phyloP scores from a whole-genome alignment of 73 alveolate genomes.

The Symbiodinium pilosum region DNA sequence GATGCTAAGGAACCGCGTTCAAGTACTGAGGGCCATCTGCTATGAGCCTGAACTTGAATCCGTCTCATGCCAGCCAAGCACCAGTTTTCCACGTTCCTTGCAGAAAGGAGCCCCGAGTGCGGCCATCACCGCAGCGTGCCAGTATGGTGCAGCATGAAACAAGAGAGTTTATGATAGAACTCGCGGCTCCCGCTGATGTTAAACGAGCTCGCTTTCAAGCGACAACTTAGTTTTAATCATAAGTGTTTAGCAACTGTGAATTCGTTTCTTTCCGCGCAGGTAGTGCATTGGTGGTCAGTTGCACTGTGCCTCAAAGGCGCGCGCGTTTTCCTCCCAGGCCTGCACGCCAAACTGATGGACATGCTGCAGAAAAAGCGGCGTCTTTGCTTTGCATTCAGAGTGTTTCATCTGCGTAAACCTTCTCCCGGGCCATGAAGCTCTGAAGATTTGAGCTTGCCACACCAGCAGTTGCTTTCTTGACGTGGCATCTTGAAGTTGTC shows the following conservation, averaged over 20 bases:
- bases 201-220: not conserved
- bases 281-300: not conserved
- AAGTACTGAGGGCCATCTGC: slow-evolving; percentile 35
- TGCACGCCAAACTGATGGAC: not conserved
- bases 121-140: too few species aligned
- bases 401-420: too few species aligned
- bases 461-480: too few species aligned
- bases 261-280: slow-evolving; percentile 1
- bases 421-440: too few species aligned
- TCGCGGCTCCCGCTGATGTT: too few species aligned
- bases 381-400: not conserved
- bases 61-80: not conserved
- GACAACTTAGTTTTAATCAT: too few species aligned
- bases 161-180: too few species aligned
- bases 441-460: too few species aligned
- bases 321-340: not conserved
- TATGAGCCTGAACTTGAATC: not conserved
- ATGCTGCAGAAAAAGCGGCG: not conserved
- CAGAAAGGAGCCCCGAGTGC: too few species aligned
- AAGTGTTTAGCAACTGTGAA: not conserved
- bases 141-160: too few species aligned
- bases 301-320: not conserved
- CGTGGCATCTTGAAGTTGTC: too few species aligned
- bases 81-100: not conserved
- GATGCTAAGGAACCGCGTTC: slow-evolving; percentile 68